Percentiles rank a stretch among this genome's conserved stretches.
Conservation (phyloP, 1,139 yeast genomes). For the Debaryomyces singareniensis region DNA sequence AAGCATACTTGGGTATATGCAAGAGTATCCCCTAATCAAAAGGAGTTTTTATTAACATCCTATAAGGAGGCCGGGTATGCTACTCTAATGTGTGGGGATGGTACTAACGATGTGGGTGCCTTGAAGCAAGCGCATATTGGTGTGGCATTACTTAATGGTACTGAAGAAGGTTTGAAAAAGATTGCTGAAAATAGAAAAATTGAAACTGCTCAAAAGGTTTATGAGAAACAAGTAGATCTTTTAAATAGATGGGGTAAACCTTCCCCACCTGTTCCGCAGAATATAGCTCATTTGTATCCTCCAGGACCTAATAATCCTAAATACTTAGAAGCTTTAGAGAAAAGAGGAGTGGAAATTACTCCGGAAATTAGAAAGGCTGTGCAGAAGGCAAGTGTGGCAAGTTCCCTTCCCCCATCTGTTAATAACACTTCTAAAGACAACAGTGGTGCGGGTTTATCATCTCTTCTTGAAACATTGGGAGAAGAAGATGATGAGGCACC, state of each 20-base stretch:
- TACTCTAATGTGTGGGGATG: constrained; percentile 99
- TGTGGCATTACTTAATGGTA: constrained; percentile 93
- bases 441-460: constrained; percentile 69
- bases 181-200: constrained; percentile 74
- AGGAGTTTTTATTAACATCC: constrained; percentile 80
- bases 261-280: constrained; percentile 77
- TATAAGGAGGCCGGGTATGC: constrained; percentile 85
- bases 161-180: constrained; percentile 90
- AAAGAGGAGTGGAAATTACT: constrained; percentile 70
- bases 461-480: constrained; percentile 24
- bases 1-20: constrained; percentile 96
- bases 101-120: constrained; percentile 99
- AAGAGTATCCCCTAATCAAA: constrained; percentile 94
- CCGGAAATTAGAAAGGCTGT: constrained; percentile 60
- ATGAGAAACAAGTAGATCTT: constrained; percentile 77
- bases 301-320: constrained; percentile 92
- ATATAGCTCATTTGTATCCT: constrained; percentile 91
- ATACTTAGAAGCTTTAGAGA: constrained; percentile 79
- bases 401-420: constrained; percentile 24
- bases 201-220: constrained; percentile 60
- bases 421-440: constrained; percentile 35
- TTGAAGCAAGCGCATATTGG: constrained; percentile 98
- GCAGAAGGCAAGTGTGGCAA: constrained; percentile 36
- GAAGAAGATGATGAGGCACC: constrained; percentile 86
- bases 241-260: constrained; percentile 80